Conservation (phyloP, 192 early-diverging fungal genomes). For the Linnemannia hyalina region DNA sequence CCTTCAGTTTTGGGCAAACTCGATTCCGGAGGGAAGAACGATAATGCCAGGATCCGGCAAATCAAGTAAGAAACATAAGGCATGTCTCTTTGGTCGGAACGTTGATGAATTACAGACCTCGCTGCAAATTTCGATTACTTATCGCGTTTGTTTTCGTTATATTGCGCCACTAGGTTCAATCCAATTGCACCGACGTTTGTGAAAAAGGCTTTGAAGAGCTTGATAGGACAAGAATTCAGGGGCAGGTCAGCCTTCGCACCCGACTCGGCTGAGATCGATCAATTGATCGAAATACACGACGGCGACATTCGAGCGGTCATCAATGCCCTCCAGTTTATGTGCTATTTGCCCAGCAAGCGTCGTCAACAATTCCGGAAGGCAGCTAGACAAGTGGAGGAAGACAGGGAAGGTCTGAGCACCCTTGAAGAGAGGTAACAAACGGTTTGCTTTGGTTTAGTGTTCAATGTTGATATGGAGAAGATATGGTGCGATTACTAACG, state of each 20-base stretch:
- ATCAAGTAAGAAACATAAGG: constrained; percentile 30
- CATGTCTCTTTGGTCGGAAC: not conserved
- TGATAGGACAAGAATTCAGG: constrained; percentile 55
- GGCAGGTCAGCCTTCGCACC: constrained; percentile 13
- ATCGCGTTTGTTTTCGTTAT: not conserved
- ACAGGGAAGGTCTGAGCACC: constrained; percentile 4
- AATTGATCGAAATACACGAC: constrained; percentile 60
- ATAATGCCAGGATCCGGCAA: constrained; percentile 26
- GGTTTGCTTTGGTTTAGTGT: not conserved
- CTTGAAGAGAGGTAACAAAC: constrained; percentile 26
- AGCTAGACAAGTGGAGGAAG: constrained; percentile 15
- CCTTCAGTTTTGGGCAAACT: constrained; percentile 23
- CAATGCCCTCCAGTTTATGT: constrained; percentile 68
- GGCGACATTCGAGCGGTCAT: constrained; percentile 72
- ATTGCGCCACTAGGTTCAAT: constrained; percentile 61
- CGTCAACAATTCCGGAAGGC: constrained; percentile 25
- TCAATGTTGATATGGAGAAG: not conserved
- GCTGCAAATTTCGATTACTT: not conserved
- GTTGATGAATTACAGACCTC: not conserved
- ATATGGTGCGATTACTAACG: not conserved
- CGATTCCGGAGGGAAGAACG: constrained; percentile 32
- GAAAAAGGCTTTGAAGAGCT: constrained; percentile 65
- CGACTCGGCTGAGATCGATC: constrained; percentile 42
- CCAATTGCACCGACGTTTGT: constrained; percentile 75
- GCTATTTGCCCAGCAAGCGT: constrained; percentile 18